Evolutionary conservation across 2,329 filamentous ascomycete species (phyloP).

Genomic region (Penicillium janthinellum): DNA sequence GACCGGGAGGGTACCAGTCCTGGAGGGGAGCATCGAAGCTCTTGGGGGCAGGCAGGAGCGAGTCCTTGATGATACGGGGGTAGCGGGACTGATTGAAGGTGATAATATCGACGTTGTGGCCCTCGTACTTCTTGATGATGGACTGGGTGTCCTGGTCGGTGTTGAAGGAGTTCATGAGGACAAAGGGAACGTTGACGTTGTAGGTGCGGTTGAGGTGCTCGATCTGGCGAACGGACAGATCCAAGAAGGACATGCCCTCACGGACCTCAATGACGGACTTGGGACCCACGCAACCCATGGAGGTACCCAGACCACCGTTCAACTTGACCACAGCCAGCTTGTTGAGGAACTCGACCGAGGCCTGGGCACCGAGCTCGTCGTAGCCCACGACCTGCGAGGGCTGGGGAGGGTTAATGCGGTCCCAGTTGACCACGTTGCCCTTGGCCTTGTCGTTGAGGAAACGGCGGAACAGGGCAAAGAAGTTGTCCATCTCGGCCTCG

Average conservation of each 20-base stretch:
- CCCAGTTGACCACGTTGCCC: constrained; percentile 94
- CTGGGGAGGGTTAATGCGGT: constrained; percentile 91
- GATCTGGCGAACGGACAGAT: constrained; percentile 97
- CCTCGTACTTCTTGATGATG: constrained; percentile 99
- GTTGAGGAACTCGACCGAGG: constrained; percentile 91
- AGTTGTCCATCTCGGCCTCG: constrained; percentile 99
- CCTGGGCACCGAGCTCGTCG: constrained; percentile 81
- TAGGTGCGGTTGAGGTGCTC: constrained; percentile 99
- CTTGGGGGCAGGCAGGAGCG: constrained; percentile 93
- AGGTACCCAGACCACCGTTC: constrained; percentile 98
- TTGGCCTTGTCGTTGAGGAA: constrained; percentile 99
- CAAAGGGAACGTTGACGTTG: constrained; percentile 93
- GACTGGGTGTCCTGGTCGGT: constrained; percentile 96
- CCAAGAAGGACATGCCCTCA: constrained; percentile 99
- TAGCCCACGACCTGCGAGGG: constrained; percentile 95
- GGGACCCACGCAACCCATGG: constrained; percentile 98
- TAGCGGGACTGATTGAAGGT: constrained; percentile 99
- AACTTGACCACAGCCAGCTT: constrained; percentile 99
- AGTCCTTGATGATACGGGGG: constrained; percentile 97
- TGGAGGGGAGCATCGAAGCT: constrained; percentile 80
- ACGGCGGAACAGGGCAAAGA: constrained; percentile 96
- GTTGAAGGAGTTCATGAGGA: constrained; percentile 99
- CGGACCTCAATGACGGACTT: constrained; percentile 99
- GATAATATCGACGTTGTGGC: constrained; percentile 98
- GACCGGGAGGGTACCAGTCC: constrained; percentile 98